A percentile compares a stretch with the other conserved stretches of the same genome.
Evolutionary conservation across 1,284 basidiomycete genomes (phyloP).

Genomic region (Sparassis latifolia): DNA sequence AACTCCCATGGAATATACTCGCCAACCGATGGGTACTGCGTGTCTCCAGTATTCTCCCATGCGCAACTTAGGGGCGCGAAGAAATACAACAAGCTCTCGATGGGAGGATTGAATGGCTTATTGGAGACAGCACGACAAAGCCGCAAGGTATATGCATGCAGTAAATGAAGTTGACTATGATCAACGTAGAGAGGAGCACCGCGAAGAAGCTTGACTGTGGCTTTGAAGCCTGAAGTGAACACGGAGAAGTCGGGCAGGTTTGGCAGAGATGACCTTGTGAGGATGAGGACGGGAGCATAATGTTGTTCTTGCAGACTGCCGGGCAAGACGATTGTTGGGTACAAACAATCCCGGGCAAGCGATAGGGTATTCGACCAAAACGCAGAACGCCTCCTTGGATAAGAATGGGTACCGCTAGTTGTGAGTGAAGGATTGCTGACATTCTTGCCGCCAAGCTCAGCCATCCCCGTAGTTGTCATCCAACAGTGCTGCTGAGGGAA

Average conservation of each 20-base stretch:
- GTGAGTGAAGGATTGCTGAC: constrained; percentile 10
- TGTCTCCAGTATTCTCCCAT: constrained; percentile 27
- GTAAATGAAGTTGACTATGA: constrained; percentile 35
- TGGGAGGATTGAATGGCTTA: constrained; percentile 50
- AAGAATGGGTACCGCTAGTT: constrained; percentile 25
- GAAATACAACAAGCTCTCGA: constrained; percentile 54
- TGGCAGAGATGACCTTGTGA: constrained; percentile 63
- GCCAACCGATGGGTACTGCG: constrained; percentile 29
- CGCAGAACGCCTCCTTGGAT: constrained; percentile 47
- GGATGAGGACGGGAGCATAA: constrained; percentile 53
- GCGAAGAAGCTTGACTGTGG: constrained; percentile 36
- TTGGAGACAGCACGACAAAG: constrained; percentile 57
- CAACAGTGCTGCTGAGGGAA: constrained; percentile 32
- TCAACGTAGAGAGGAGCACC: constrained; percentile 45
- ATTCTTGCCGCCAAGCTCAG: not conserved
- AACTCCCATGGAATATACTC: constrained; percentile 58
- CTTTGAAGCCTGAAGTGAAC: constrained; percentile 45
- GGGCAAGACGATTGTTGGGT: constrained; percentile 48
- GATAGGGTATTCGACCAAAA: constrained; percentile 52
- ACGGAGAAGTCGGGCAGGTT: constrained; percentile 46
- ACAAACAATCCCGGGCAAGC: constrained; percentile 31
- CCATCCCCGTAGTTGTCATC: not conserved
- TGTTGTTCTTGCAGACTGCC: constrained; percentile 26
- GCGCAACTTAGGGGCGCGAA: constrained; percentile 46
- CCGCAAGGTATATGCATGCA: constrained; percentile 59